phyloP scores from a whole-genome alignment of 345 rosid species.

The Corchorus olitorius region DNA sequence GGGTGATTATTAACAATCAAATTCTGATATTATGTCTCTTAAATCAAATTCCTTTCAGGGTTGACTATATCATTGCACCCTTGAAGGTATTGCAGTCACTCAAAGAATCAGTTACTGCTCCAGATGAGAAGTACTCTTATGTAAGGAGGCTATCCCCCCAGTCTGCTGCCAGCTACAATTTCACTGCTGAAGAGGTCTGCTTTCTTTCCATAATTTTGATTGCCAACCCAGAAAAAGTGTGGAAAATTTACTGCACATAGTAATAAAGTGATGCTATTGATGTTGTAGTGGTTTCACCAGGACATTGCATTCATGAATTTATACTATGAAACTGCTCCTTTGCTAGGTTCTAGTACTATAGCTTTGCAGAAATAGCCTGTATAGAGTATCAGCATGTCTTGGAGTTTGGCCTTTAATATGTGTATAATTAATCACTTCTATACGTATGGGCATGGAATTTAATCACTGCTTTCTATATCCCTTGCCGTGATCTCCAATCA shows the following conservation, averaged over 20 bases:
- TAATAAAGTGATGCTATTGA: background rate
- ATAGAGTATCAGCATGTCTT: background rate
- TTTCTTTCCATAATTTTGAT: slow-evolving; percentile 9
- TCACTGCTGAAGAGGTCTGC: slow-evolving; percentile 80
- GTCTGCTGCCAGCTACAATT: slow-evolving; percentile 67
- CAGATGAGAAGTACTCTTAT: slow-evolving; percentile 84
- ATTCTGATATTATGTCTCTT: slow-evolving; percentile 9
- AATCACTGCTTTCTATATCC: background rate
- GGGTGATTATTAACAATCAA: slow-evolving; percentile 2
- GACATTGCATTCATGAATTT: background rate
- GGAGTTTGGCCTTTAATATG: background rate
- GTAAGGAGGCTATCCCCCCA: slow-evolving; percentile 66
- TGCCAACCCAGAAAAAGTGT: background rate
- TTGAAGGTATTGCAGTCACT: slow-evolving; percentile 87
- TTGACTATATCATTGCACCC: slow-evolving; percentile 92
- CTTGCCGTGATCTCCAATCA: background rate
- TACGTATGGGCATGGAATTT: too few species aligned
- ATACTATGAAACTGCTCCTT: background rate
- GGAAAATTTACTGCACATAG: background rate
- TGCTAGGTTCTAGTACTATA: background rate
- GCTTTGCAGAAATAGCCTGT: background rate
- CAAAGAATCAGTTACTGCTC: slow-evolving; percentile 64
- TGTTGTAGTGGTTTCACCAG: background rate
- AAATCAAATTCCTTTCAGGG: slow-evolving; percentile 47
- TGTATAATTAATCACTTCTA: too few species aligned